Evolutionary conservation across 768 basidiomycete species (phyloP).

Genomic region (Lactarius sanguifluus): DNA sequence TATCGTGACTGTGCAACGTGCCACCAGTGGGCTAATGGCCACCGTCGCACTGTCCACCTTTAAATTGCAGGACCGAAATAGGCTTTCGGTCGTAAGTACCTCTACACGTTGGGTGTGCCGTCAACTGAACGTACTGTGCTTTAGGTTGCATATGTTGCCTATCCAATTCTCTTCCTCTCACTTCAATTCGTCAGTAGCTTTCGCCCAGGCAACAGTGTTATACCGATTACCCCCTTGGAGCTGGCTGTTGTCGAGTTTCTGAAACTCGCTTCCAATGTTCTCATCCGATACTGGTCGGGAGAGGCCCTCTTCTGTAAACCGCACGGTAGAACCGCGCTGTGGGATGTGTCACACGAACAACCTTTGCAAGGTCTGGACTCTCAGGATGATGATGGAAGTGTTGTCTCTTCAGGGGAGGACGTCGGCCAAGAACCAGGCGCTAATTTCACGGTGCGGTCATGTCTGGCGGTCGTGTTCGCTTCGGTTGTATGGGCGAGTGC

Average conservation of each 20-base stretch:
- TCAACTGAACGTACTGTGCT: background rate
- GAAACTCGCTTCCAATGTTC: constrained; percentile 17
- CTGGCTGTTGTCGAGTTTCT: constrained; percentile 25
- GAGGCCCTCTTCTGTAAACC: background rate
- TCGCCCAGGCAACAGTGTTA: background rate
- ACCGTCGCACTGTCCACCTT: constrained; percentile 2
- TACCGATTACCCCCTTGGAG: constrained; percentile 9
- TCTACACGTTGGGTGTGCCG: background rate
- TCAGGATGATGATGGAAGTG: background rate
- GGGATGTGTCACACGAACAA: constrained; percentile 19
- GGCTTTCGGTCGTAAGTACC: constrained; percentile 14
- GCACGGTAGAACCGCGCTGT: background rate
- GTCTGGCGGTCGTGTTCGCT: constrained; percentile 6
- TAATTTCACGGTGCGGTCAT: background rate
- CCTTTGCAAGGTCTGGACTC: constrained; percentile 10
- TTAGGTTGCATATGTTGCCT: constrained; percentile 21
- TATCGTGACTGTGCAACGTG: background rate
- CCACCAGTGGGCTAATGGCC: constrained; percentile 5
- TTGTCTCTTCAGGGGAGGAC: background rate
- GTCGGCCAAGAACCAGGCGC: background rate
- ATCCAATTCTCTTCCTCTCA: constrained; percentile 20
- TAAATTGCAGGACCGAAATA: constrained; percentile 13
- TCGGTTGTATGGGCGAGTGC: constrained; percentile 18
- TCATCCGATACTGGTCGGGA: constrained; percentile 10
- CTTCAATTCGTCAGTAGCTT: constrained; percentile 12